Evolutionary conservation across 768 basidiomycete species (phyloP), one percentile per base, ranked within the genome.

Genomic region (Lactarius indigo): DNA sequence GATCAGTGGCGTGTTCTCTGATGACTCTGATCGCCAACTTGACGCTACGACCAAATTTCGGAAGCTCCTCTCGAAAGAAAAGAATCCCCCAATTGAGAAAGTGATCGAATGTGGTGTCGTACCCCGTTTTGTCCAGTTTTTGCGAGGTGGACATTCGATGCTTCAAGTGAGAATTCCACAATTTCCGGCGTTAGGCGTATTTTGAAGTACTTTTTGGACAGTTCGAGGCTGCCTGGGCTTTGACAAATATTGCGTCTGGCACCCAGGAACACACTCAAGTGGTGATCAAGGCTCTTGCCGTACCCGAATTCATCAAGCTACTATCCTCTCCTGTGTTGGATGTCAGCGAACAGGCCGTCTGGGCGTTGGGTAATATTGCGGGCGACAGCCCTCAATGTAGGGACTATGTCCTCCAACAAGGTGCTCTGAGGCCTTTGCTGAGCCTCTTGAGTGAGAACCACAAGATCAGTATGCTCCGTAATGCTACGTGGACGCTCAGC

Each of bases 291-390:
- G 92, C 96, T 18, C 87, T 89, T 68, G 96, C 97, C 30, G 96
- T 99, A 18, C 96, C 96, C 3, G 89, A 96, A 78, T 99, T 99
- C 76, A 98, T 99, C 81, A 93, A 93, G 72, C 87, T 99, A 57
- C 82, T 98, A 50, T 95, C 93, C 10, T 97, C 96, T n/a, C 82
- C 87, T 52, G 94, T 97, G 42, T 83, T 95, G 66, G 97, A 99
- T 79, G 97, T 99, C 68, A 89, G 96, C 67, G 97, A 99, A 79
- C 97, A 99, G 79, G 97, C 97, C 30, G 97, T 99, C 30, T 99
- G 96, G 97, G 97, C 97, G 26, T 84, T 99, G 67, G 97, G 97
- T 65, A 99, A 99, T 80, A 98, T 99, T 70, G 97, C 97, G 61
- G 97, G 97, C 67, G 97, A 99, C 78, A 96, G 94, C 70, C 97